Percentiles rank a stretch among this genome's conserved stretches.
phyloP scores from a whole-genome alignment of 169 alveolate species.

The Eimeria necatrix region DNA sequence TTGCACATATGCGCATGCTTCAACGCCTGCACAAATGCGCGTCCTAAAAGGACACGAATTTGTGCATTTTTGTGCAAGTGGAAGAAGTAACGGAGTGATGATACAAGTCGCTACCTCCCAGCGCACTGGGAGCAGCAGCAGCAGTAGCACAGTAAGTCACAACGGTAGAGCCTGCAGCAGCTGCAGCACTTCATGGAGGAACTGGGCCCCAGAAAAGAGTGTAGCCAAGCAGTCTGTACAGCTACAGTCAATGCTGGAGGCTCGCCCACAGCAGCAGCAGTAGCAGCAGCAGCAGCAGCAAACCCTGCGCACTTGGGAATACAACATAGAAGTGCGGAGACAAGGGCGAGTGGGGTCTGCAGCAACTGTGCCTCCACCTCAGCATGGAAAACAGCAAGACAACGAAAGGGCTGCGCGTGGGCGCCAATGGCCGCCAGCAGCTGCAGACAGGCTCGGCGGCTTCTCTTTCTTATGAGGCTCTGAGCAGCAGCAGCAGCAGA shows the following conservation, averaged over 20 bases:
- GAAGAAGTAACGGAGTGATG: not conserved
- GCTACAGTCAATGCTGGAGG: not conserved
- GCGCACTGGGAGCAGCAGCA: not conserved
- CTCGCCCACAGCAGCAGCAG: conserved; percentile 36
- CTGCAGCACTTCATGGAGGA: not conserved
- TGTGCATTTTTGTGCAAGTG: not conserved
- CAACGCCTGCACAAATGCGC: not conserved
- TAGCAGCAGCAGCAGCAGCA: conserved; percentile 4
- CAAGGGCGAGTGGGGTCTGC: conserved; percentile 40
- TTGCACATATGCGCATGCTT: not conserved
- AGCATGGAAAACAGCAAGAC: conserved; percentile 20
- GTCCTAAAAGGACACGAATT: not conserved
- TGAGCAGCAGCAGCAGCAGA: not conserved
- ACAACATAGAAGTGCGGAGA: conserved; percentile 53
- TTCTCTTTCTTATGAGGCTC: conserved; percentile 29
- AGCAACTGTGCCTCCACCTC: conserved; percentile 37
- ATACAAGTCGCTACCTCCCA: not conserved
- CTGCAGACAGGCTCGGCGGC: conserved; percentile 58
- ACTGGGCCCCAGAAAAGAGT: not conserved
- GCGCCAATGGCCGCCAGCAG: conserved; percentile 51
- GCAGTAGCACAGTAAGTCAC: not conserved
- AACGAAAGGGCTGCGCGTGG: conserved; percentile 44
- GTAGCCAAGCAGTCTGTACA: not conserved
- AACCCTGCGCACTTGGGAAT: conserved; percentile 31
- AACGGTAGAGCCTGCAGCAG: not conserved